phyloP scores from a whole-genome alignment of 2,329 filamentous ascomycete genomes.

The Sordariomycetes sp. region DNA sequence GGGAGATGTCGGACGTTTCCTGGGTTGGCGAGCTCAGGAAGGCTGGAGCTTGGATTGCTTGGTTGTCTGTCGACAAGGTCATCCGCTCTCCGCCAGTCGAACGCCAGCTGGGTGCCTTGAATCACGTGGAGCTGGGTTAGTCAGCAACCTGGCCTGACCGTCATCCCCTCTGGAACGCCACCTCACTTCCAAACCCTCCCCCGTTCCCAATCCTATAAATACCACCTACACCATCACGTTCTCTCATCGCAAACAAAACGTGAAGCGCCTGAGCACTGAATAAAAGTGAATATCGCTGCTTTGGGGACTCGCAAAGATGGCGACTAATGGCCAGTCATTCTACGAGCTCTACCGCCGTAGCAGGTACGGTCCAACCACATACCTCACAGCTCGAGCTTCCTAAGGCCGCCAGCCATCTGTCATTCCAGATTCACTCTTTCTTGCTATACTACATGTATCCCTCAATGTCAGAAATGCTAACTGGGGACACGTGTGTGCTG shows the following conservation, averaged over 20 bases:
- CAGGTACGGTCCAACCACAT: constrained; percentile 57
- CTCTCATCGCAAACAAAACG: background rate
- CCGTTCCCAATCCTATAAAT: constrained; percentile 14
- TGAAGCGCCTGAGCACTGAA: constrained; percentile 1
- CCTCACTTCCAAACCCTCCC: constrained; percentile 4
- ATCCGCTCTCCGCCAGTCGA: background rate
- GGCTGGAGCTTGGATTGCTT: background rate
- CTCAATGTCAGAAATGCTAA: constrained; percentile 8
- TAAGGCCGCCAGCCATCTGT: background rate
- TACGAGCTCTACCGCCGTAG: constrained; percentile 98
- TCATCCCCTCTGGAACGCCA: background rate
- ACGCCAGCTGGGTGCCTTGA: background rate
- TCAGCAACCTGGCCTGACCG: background rate
- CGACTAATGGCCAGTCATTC: constrained; percentile 44
- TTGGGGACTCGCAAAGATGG: constrained; percentile 25
- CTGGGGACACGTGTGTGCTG: background rate
- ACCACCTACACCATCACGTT: background rate
- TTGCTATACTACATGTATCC: constrained; percentile 10
- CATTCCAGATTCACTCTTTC: background rate
- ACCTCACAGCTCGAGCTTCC: background rate
- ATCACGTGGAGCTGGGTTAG: background rate
- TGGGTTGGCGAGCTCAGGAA: background rate
- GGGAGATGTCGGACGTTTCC: background rate
- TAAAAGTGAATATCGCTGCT: background rate
- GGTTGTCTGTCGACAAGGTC: background rate